Evolutionary conservation across 2,329 filamentous ascomycete genomes (phyloP).

Genomic region (Fusarium aywerte): DNA sequence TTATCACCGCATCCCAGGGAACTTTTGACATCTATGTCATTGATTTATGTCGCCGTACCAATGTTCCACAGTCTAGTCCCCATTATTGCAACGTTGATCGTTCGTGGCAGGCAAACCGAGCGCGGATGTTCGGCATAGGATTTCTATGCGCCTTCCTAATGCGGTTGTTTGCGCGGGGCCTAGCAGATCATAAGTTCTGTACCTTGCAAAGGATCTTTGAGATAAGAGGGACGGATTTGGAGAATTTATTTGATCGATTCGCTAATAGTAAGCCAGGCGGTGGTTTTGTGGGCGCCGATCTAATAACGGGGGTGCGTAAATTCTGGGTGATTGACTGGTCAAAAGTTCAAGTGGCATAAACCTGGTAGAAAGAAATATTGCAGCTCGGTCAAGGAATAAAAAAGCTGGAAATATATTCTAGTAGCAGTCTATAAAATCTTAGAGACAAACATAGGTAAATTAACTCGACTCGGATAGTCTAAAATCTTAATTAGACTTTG

Average conservation of each 20-base stretch:
- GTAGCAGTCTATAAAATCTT: too few relatives aligned
- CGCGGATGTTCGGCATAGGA: slow-evolving; percentile 31
- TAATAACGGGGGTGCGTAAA: neutral
- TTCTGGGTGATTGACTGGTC: too few relatives aligned
- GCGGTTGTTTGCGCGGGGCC: slow-evolving; percentile 26
- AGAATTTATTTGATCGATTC: neutral
- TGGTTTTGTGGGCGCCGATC: neutral
- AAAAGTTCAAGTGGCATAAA: too few relatives aligned
- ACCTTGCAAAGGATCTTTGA: neutral
- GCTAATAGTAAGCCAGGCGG: neutral
- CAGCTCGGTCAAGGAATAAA: too few relatives aligned
- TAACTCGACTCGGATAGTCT: too few relatives aligned
- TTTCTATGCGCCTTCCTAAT: slow-evolving; percentile 31
- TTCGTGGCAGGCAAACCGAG: slow-evolving; percentile 8
- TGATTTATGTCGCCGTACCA: neutral
- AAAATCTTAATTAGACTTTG: too few relatives aligned
- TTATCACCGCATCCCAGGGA: neutral
- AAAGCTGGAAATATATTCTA: too few relatives aligned
- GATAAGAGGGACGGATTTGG: neutral
- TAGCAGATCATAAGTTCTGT: neutral
- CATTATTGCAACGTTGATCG: neutral
- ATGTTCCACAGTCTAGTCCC: neutral
- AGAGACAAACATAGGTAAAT: too few relatives aligned
- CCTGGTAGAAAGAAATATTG: too few relatives aligned
- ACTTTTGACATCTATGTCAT: slow-evolving; percentile 18